Percentiles rank a stretch among this genome's conserved stretches.
Conservation (phyloP, 441 rosid species). For the Biscutella laevigata region DNA sequence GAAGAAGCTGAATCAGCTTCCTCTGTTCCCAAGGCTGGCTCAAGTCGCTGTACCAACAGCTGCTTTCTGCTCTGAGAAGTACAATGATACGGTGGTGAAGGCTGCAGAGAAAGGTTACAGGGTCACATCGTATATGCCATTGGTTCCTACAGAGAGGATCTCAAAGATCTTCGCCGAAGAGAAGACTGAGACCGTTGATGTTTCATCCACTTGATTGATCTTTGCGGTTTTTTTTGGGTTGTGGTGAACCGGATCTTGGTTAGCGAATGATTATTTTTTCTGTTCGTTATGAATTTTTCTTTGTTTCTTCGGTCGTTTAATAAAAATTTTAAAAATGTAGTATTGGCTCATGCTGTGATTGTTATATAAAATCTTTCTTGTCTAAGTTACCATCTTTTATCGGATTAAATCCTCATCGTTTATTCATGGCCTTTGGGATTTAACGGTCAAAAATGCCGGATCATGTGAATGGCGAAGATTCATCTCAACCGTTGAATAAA, state of each 20-base stretch:
- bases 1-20: conserved; percentile 73
- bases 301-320: too few relatives aligned
- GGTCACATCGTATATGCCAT: conserved; percentile 63
- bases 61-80: conserved; percentile 68
- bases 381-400: too few relatives aligned
- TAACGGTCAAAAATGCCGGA: too few relatives aligned
- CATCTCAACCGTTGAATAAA: too few relatives aligned
- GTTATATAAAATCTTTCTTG: not conserved
- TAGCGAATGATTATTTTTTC: not conserved
- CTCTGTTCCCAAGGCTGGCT: conserved; percentile 70
- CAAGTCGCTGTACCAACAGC: conserved; percentile 74
- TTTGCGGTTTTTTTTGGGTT: conserved; percentile 1
- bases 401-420: too few relatives aligned
- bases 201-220: conserved; percentile 21
- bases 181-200: conserved; percentile 27
- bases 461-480: too few relatives aligned
- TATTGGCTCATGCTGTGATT: too few relatives aligned
- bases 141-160: conserved; percentile 78
- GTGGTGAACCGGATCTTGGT: conserved; percentile 9
- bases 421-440: too few relatives aligned
- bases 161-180: conserved; percentile 51
- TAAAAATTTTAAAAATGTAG: too few relatives aligned
- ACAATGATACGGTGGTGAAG: conserved; percentile 57
- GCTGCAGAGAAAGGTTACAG: conserved; percentile 72
- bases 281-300: too few relatives aligned